Evolutionary conservation across 75 land plant species (phyloP).

Genomic region (Picea glauca): DNA sequence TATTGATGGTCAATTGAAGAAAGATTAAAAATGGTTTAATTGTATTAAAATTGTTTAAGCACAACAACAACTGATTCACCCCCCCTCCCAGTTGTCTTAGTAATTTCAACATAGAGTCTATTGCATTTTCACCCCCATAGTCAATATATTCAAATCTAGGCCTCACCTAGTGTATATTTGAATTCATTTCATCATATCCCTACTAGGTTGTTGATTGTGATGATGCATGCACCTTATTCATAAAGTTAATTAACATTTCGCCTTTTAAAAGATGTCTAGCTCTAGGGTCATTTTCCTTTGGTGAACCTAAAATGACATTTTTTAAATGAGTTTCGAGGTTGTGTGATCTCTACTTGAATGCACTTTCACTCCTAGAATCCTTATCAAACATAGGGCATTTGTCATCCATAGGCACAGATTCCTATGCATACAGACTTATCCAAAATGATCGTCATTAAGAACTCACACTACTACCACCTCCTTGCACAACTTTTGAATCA

Average conservation of each 20-base stretch:
- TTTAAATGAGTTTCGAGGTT: conserved; percentile 10
- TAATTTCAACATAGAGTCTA: not conserved
- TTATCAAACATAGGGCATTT: conserved; percentile 43
- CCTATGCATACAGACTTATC: conserved; percentile 20
- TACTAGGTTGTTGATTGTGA: too few relatives aligned
- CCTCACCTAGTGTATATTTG: conserved; percentile 10
- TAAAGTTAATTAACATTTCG: too few relatives aligned
- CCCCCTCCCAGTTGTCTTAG: too few relatives aligned
- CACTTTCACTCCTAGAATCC: conserved; percentile 20
- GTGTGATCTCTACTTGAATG: conserved; percentile 17
- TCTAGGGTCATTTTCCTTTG: not conserved
- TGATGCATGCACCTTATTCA: too few relatives aligned
- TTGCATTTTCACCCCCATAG: conserved; percentile 12
- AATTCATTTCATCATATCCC: too few relatives aligned
- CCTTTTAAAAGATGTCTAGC: too few relatives aligned
- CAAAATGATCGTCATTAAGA: conserved; percentile 64
- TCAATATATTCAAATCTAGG: conserved; percentile 27
- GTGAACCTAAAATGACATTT: too few relatives aligned
- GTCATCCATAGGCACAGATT: conserved; percentile 37
- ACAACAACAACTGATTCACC: too few relatives aligned
- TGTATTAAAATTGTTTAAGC: too few relatives aligned
- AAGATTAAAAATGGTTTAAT: too few relatives aligned
- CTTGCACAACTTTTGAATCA: not conserved
- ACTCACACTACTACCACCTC: conserved; percentile 15
- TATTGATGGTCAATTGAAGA: too few relatives aligned